A percentile compares a stretch with the other conserved stretches of the same genome.
phyloP scores from a whole-genome alignment of 148 eudicot genomes.

The Camellia lanceoleosa region DNA sequence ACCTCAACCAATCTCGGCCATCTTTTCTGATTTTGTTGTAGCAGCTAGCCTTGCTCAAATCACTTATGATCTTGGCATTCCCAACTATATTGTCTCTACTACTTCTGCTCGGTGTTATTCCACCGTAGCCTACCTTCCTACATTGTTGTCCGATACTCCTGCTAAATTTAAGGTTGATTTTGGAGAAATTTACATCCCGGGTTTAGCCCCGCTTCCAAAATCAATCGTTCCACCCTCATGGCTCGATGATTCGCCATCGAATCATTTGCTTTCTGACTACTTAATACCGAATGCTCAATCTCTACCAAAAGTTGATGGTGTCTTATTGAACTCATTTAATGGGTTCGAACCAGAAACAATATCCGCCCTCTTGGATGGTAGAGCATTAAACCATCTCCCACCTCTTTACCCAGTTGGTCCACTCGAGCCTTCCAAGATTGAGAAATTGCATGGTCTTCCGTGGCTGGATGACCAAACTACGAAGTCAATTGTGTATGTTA shows the following conservation, averaged over 20 bases:
- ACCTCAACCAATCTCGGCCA: conserved; percentile 23
- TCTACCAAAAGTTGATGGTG: conserved; percentile 22
- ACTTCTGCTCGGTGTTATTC: conserved; percentile 32
- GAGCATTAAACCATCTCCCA: conserved; percentile 15
- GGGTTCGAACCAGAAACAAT: conserved; percentile 30
- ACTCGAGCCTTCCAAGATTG: conserved; percentile 13
- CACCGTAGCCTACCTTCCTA: conserved; percentile 22
- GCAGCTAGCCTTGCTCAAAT: conserved; percentile 24
- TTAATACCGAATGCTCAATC: conserved; percentile 14
- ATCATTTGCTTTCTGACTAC: conserved; percentile 17
- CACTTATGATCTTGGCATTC: conserved; percentile 10
- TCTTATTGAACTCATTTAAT: conserved; percentile 28
- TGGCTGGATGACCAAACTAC: conserved; percentile 36
- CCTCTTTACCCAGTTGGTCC: conserved; percentile 33
- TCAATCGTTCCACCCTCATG: conserved; percentile 29
- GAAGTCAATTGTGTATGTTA: conserved; percentile 30
- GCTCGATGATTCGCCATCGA: conserved; percentile 17
- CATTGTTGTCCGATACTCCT: neutral
- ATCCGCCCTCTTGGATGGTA: conserved; percentile 20
- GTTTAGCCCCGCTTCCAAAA: conserved; percentile 18
- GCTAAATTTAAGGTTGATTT: conserved; percentile 5
- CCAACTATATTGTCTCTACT: conserved; percentile 27
- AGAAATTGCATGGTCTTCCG: neutral
- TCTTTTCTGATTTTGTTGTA: conserved; percentile 32
- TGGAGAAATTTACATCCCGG: conserved; percentile 20